Conservation (phyloP, 805 yeast species). For the Candida bentonensis region DNA sequence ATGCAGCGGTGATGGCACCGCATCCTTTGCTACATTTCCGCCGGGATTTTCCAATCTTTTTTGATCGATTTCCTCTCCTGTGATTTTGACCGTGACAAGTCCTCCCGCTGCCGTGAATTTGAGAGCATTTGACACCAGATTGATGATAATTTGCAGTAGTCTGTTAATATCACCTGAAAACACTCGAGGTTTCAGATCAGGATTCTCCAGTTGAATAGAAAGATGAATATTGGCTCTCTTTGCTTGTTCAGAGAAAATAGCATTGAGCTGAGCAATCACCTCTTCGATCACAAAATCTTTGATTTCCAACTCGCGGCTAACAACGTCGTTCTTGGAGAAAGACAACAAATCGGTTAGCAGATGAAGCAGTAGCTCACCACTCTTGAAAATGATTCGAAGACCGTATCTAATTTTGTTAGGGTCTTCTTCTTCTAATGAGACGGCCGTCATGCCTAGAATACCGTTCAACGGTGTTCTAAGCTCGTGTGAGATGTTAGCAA, state of each 20-base stretch:
- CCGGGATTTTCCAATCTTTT: not conserved
- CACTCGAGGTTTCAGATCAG: conserved; percentile 25
- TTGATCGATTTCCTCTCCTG: not conserved
- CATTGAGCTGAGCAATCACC: conserved; percentile 62
- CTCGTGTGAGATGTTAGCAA: conserved; percentile 91
- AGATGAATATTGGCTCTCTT: conserved; percentile 58
- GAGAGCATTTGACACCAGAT: conserved; percentile 75
- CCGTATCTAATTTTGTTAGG: conserved; percentile 51
- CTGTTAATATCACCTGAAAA: conserved; percentile 78
- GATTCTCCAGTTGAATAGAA: conserved; percentile 35
- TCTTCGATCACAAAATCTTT: conserved; percentile 63
- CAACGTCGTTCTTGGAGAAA: conserved; percentile 75
- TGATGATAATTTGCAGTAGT: conserved; percentile 80
- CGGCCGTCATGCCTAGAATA: conserved; percentile 88
- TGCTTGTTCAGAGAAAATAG: conserved; percentile 46
- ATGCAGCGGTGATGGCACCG: too few species aligned
- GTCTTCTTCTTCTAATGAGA: conserved; percentile 77
- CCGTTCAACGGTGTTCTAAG: conserved; percentile 91
- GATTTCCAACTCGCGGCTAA: conserved; percentile 70
- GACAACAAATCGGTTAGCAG: conserved; percentile 81
- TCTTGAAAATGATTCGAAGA: conserved; percentile 66
- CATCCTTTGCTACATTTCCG: not conserved
- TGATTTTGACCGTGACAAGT: conserved; percentile 13
- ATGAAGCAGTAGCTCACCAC: conserved; percentile 79
- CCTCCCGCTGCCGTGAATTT: conserved; percentile 69